These are phyloP conservation scores for Vachellia pachyceras DNA, from an alignment of 306 rosid genomes.

Conservation along the genomic window DNA sequence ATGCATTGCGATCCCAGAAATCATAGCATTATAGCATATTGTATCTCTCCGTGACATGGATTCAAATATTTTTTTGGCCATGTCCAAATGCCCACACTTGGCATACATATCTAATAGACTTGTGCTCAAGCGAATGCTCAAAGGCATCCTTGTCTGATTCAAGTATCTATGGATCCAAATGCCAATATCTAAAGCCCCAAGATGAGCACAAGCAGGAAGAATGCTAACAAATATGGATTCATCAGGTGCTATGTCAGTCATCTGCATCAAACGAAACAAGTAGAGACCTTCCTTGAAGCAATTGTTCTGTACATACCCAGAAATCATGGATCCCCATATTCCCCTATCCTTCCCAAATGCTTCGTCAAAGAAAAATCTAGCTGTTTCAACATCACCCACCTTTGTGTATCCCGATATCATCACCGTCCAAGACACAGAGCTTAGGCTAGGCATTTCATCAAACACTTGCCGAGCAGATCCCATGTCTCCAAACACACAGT, in stretches of 20 bases:
- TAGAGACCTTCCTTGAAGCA: slow-evolving; percentile 79
- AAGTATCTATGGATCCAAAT: slow-evolving; percentile 68
- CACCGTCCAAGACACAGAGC: slow-evolving; percentile 71
- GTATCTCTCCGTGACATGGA: slow-evolving; percentile 55
- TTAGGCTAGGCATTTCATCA: slow-evolving; percentile 70
- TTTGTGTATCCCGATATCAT: slow-evolving; percentile 78
- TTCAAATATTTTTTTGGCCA: slow-evolving; percentile 56
- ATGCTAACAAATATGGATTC: slow-evolving; percentile 72
- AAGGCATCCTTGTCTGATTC: slow-evolving; percentile 40
- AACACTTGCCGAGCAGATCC: slow-evolving; percentile 61
- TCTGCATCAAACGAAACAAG: slow-evolving; percentile 68
- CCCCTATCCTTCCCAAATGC: slow-evolving; percentile 71
- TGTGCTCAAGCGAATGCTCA: slow-evolving; percentile 58
- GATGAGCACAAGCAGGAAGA: slow-evolving; percentile 80
- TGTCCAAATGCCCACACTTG: slow-evolving; percentile 67
- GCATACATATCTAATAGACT: slow-evolving; percentile 83
- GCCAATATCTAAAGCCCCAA: slow-evolving; percentile 71
- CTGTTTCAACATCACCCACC: slow-evolving; percentile 61
- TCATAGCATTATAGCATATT: slow-evolving; percentile 81
- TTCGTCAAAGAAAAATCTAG: slow-evolving; percentile 73
- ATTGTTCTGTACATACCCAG: slow-evolving; percentile 73
- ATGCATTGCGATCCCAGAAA: slow-evolving; percentile 74
- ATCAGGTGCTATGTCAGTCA: slow-evolving; percentile 56
- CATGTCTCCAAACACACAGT: slow-evolving; percentile 48
- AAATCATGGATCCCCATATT: slow-evolving; percentile 89